These are phyloP conservation scores for Boletellus ananiceps DNA, from an alignment of 768 basidiomycete species.

Conservation along the genomic window DNA sequence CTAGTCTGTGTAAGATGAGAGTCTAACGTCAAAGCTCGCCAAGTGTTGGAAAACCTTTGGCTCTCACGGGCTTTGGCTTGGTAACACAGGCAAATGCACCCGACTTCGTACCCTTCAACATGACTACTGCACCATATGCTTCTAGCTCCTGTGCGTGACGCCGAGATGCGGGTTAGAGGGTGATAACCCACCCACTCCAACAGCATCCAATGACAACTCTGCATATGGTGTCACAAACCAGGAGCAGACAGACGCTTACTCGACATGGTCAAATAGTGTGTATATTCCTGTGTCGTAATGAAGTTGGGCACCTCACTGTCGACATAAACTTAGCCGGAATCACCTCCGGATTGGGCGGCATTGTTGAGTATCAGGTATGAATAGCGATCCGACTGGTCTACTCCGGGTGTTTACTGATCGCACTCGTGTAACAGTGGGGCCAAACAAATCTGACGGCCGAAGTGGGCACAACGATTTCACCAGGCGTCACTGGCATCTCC, in stretches of 20 bases:
- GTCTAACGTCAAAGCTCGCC: slow-evolving; percentile 4
- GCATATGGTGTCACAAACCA: slow-evolving; percentile 49
- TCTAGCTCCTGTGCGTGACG: slow-evolving; percentile 26
- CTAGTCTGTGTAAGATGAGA: not conserved
- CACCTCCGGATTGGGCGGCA: slow-evolving; percentile 29
- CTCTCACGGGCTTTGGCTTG: slow-evolving; percentile 56
- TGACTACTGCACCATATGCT: slow-evolving; percentile 40
- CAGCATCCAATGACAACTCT: slow-evolving; percentile 21
- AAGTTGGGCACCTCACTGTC: slow-evolving; percentile 2
- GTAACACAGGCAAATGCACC: slow-evolving; percentile 52
- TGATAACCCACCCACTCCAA: slow-evolving; percentile 1
- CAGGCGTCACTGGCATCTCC: slow-evolving; percentile 25
- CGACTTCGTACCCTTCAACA: slow-evolving; percentile 61
- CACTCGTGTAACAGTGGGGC: slow-evolving; percentile 43
- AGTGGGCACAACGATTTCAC: slow-evolving; percentile 43
- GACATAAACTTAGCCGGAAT: slow-evolving; percentile 35
- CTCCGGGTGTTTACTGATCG: slow-evolving; percentile 8
- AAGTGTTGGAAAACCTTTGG: slow-evolving; percentile 53
- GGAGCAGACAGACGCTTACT: slow-evolving; percentile 51
- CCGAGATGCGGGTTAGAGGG: not conserved
- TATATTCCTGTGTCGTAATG: not conserved
- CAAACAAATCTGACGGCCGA: slow-evolving; percentile 45
- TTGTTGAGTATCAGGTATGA: slow-evolving; percentile 30
- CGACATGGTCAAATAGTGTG: slow-evolving; percentile 49
- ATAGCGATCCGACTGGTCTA: not conserved